phyloP scores from a whole-genome alignment of 169 alveolate species.

The Eimeria falciformis region DNA sequence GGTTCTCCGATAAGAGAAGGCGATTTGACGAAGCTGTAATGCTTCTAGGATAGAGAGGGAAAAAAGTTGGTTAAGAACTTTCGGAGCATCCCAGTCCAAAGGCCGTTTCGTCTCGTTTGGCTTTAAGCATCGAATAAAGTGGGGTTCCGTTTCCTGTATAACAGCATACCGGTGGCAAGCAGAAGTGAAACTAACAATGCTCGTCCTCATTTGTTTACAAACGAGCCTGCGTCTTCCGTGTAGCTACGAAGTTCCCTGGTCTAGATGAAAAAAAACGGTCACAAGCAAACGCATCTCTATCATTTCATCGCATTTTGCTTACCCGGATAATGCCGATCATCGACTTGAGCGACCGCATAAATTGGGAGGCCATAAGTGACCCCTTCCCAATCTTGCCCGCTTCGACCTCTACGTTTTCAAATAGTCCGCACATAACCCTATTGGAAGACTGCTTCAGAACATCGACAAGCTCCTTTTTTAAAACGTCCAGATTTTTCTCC shows the following conservation, averaged over 20 bases:
- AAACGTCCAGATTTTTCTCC: conserved; percentile 90
- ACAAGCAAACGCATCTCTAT: too few species aligned
- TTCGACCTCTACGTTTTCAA: conserved; percentile 86
- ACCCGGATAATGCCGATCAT: conserved; percentile 86
- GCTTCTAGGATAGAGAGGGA: conserved; percentile 93
- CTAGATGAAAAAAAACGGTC: too few species aligned
- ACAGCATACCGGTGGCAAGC: neutral
- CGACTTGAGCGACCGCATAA: conserved; percentile 87
- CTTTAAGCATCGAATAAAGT: conserved; percentile 95
- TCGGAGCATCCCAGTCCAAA: conserved; percentile 88
- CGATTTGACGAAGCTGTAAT: conserved; percentile 89
- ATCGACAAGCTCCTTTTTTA: conserved; percentile 89
- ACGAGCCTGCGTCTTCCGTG: too few species aligned
- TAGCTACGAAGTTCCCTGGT: too few species aligned
- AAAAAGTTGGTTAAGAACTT: conserved; percentile 89
- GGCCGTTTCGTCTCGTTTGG: conserved; percentile 92
- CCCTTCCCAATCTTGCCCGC: conserved; percentile 93
- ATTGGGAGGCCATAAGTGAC: conserved; percentile 91
- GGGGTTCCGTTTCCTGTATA: conserved; percentile 89
- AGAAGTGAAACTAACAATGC: neutral
- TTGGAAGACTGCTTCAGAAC: conserved; percentile 76
- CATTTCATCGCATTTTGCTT: too few species aligned
- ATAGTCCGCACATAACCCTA: conserved; percentile 83
- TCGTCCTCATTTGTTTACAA: too few species aligned
- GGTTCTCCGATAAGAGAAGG: conserved; percentile 88